Conservation (phyloP, 2,329 filamentous ascomycete species). For the Coleophoma crateriformis region DNA sequence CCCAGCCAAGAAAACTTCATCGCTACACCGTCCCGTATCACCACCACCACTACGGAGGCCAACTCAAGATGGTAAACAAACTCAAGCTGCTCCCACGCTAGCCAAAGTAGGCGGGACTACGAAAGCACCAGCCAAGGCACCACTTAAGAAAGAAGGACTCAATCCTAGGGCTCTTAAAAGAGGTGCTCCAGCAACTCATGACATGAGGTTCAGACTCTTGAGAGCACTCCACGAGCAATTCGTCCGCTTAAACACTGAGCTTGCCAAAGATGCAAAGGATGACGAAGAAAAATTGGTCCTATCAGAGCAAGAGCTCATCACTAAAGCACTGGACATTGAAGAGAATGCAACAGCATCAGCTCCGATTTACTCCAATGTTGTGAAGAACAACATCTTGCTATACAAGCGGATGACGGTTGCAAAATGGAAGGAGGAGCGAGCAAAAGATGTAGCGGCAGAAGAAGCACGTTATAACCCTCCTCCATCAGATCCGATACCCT, state of each 20-base stretch:
- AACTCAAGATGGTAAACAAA: conserved; percentile 7
- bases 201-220: conserved; percentile 50
- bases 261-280: conserved; percentile 45
- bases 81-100: conserved; percentile 6
- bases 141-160: conserved; percentile 44
- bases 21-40: conserved; percentile 13
- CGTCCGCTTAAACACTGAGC: conserved; percentile 58
- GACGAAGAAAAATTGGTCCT: conserved; percentile 51
- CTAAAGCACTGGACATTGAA: conserved; percentile 70
- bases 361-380: conserved; percentile 72
- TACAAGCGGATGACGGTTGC: conserved; percentile 69
- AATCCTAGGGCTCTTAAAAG: conserved; percentile 62
- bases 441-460: conserved; percentile 33
- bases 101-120: conserved; percentile 4
- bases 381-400: conserved; percentile 74
- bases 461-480: conserved; percentile 28
- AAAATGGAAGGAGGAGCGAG: conserved; percentile 65
- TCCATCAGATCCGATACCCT: conserved; percentile 17
- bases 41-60: conserved; percentile 21
- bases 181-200: conserved; percentile 49
- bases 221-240: conserved; percentile 62
- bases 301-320: conserved; percentile 61
- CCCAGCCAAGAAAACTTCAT: conserved; percentile 1
- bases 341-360: conserved; percentile 66
- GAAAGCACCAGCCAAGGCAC: conserved; percentile 9